Conservation (phyloP, 2,329 filamentous ascomycete genomes). For the Penicillium corylophilum region DNA sequence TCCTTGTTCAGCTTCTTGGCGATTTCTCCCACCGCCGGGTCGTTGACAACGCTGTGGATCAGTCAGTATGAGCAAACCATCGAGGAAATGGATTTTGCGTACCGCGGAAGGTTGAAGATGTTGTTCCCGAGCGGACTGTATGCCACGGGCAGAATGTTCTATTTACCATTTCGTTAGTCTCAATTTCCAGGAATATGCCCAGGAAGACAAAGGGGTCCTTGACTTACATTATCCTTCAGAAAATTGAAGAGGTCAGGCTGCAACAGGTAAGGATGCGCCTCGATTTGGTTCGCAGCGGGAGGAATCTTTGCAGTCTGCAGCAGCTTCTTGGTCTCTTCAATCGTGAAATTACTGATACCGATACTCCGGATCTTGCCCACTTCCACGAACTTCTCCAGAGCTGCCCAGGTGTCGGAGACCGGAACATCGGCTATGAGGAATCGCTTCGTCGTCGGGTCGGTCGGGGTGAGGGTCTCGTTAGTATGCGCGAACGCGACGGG, state of each 20-base stretch:
- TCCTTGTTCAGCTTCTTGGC: conserved; percentile 61
- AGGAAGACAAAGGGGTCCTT: neutral
- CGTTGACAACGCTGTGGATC: conserved; percentile 55
- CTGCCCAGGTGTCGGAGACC: conserved; percentile 36
- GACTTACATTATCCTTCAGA: conserved; percentile 51
- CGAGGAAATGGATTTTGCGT: conserved; percentile 1
- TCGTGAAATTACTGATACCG: conserved; percentile 43
- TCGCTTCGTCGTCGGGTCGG: conserved; percentile 26
- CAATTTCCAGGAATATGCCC: neutral
- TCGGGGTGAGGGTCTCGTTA: conserved; percentile 28
- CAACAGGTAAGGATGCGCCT: conserved; percentile 66
- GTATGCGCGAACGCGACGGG: conserved; percentile 32
- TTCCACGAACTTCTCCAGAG: conserved; percentile 35
- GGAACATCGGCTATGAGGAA: conserved; percentile 29
- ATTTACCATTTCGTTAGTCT: neutral
- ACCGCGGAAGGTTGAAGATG: conserved; percentile 30
- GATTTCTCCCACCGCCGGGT: conserved; percentile 60
- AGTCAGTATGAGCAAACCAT: conserved; percentile 7
- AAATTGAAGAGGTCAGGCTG: conserved; percentile 55
- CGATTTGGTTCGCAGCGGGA: conserved; percentile 65
- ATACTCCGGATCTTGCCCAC: conserved; percentile 38
- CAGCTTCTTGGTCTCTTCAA: conserved; percentile 30
- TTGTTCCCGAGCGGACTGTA: conserved; percentile 62
- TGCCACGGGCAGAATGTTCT: conserved; percentile 54
- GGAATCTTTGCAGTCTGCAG: conserved; percentile 48